Conservation (phyloP, 495 filamentous ascomycete genomes). For the Neurospora tetraspora region DNA sequence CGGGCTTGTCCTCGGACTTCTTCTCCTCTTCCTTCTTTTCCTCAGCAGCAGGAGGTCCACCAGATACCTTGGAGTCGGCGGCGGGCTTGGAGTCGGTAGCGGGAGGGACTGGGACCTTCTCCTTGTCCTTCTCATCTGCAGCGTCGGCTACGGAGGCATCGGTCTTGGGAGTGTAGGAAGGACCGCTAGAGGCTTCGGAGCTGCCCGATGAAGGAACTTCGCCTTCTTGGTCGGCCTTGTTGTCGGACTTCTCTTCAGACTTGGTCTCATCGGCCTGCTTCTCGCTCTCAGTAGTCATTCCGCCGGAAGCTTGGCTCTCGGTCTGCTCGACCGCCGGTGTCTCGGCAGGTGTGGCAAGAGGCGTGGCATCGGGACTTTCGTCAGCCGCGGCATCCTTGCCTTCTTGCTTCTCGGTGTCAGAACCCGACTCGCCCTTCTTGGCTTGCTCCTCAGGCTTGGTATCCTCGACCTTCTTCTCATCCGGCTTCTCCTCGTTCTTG, state of each 20-base stretch:
- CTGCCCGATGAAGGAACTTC: constrained; percentile 6
- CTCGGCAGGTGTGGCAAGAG: constrained; percentile 14
- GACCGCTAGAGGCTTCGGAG: constrained; percentile 15
- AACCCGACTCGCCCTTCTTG: constrained; percentile 5
- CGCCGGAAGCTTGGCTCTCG: constrained; percentile 9
- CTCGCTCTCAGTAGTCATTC: not conserved
- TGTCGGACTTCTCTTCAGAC: constrained; percentile 7
- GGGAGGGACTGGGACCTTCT: constrained; percentile 24
- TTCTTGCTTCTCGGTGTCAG: not conserved
- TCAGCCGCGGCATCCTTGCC: constrained; percentile 9
- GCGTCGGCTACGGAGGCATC: constrained; percentile 12
- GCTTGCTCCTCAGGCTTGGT: constrained; percentile 14
- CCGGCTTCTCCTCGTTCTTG: constrained; percentile 19
- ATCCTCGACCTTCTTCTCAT: constrained; percentile 18
- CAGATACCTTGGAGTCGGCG: constrained; percentile 10
- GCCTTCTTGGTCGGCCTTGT: constrained; percentile 1
- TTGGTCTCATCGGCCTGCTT: constrained; percentile 3
- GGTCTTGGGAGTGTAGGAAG: constrained; percentile 22
- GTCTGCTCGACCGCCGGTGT: constrained; percentile 20
- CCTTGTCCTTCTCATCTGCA: constrained; percentile 13
- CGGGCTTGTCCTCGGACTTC: not conserved
- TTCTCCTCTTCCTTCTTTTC: not conserved
- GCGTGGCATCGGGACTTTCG: constrained; percentile 14
- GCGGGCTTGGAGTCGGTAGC: constrained; percentile 4
- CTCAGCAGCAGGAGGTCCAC: constrained; percentile 11